Evolutionary conservation across 192 early-diverging fungal species (phyloP), one percentile per base, ranked within the genome.

Genomic region (Mortierella hygrophila): DNA sequence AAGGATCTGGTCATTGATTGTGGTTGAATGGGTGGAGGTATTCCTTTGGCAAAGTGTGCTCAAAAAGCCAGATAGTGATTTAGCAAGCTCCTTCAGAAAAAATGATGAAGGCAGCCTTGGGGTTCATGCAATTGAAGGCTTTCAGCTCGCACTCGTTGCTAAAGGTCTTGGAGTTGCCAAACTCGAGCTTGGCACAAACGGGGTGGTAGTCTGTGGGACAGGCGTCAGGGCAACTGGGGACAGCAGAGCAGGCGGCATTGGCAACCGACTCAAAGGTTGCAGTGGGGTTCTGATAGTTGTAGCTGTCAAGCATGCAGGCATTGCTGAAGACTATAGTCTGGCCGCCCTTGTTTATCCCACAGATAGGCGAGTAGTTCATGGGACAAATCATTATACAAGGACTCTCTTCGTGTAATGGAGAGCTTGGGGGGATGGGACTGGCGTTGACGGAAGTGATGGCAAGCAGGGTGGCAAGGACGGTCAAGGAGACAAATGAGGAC

Each of bases 81-180:
- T 26, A 26, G 29, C 60, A 65, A 11, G 26, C 60, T 13, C 60
- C 60, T 3, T 65, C 60, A 32, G 60, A 29, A 4, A 35, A 29
- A 29, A 32, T 35, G 26, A 29, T 65, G 29, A 65, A 65, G 29
- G 60, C 11, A 65, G 23, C 70, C 9, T 42, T 38, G 70, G 70
- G 70, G 70, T 71, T 71, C 70, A 42, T 35, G 70, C 70, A 71
- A 7, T 71, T 38, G 37, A 42, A 71, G n/a, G 37, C 70, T 23
- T 8, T 13, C 9, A 71, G 11, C 41, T 71, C 38, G 40, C 70
- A 71, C 1, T 35, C 1, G 70, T 71, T 71, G 35, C 70, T 41
- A 71, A 71, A 71, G 38, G 70, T 71, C 38, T 21, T 42, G 40
- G 20, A 18, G 9, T 71, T 18, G 20, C 70, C 38, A 21, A 23